These are phyloP conservation scores for Aspergillus carbonarius DNA, from an alignment of 2,329 filamentous ascomycete genomes.

Conservation along the genomic window DNA sequence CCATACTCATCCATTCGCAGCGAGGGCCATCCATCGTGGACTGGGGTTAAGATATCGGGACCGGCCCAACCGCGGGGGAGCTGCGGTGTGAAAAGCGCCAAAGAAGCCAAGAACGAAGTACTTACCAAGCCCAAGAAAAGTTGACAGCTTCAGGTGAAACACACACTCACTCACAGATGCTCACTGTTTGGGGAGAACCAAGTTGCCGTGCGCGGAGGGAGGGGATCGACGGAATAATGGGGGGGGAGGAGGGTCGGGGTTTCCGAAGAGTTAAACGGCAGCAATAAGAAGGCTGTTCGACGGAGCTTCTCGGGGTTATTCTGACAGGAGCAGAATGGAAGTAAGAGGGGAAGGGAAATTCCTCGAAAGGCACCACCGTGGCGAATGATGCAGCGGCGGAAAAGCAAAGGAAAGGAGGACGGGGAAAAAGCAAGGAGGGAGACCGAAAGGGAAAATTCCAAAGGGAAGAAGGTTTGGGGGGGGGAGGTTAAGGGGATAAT, in stretches of 20 bases:
- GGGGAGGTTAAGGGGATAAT: neutral
- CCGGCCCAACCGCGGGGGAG: slow-evolving; percentile 5
- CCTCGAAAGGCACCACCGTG: neutral
- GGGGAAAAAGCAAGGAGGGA: neutral
- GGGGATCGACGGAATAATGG: neutral
- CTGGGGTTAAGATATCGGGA: neutral
- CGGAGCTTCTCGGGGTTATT: slow-evolving; percentile 9
- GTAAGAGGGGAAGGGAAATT: neutral
- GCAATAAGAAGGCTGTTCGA: slow-evolving; percentile 4
- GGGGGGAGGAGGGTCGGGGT: neutral
- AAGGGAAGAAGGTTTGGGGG: neutral
- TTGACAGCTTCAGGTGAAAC: slow-evolving; percentile 4
- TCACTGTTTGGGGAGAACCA: neutral
- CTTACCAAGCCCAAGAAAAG: slow-evolving; percentile 9
- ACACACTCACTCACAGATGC: neutral
- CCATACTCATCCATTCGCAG: neutral
- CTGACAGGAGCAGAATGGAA: neutral
- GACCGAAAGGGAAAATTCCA: neutral
- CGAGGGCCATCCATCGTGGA: slow-evolving; percentile 11
- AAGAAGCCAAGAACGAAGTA: neutral
- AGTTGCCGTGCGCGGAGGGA: neutral
- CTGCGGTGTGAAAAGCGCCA: slow-evolving; percentile 3
- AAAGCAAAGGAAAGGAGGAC: neutral
- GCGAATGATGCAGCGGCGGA: neutral
- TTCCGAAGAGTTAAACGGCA: slow-evolving; percentile 6